These are phyloP conservation scores for Scedosporium dehoogii DNA, from an alignment of 2,329 filamentous ascomycete genomes.

Conservation along the genomic window DNA sequence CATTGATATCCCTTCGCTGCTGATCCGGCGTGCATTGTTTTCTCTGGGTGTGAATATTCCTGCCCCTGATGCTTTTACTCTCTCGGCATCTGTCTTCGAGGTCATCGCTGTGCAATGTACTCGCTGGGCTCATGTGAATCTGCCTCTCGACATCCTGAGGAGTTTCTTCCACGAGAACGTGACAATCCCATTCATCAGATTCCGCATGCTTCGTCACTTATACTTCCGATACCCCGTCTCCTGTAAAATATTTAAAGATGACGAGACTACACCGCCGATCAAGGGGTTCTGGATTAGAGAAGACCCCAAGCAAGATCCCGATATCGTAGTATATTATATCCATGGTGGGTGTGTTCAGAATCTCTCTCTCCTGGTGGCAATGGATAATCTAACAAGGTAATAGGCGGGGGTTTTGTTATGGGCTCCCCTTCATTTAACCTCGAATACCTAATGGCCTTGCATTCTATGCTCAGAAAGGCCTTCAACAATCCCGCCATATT, in stretches of 20 bases:
- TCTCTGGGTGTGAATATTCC: not conserved
- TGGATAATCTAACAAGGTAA: not conserved
- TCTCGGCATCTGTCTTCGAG: slow-evolving; percentile 4
- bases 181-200: slow-evolving; percentile 1
- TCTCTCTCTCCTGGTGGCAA: not conserved
- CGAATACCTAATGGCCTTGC: slow-evolving; percentile 69
- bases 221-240: not conserved
- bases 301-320: slow-evolving; percentile 50
- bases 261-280: not conserved
- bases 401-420: slow-evolving; percentile 75
- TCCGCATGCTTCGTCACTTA: slow-evolving; percentile 5
- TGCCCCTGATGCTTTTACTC: not conserved
- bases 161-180: slow-evolving; percentile 3
- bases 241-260: not conserved
- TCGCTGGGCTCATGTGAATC: slow-evolving; percentile 1
- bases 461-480: slow-evolving; percentile 51
- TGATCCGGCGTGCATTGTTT: not conserved
- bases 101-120: slow-evolving; percentile 4
- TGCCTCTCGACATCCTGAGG: slow-evolving; percentile 3
- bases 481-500: slow-evolving; percentile 72
- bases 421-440: slow-evolving; percentile 76
- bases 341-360: slow-evolving; percentile 46
- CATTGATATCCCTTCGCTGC: not conserved
- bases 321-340: slow-evolving; percentile 72
- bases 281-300: slow-evolving; percentile 59